Conservation (phyloP, 2,329 filamentous ascomycete species). For the Talaromyces amestolkiae region DNA sequence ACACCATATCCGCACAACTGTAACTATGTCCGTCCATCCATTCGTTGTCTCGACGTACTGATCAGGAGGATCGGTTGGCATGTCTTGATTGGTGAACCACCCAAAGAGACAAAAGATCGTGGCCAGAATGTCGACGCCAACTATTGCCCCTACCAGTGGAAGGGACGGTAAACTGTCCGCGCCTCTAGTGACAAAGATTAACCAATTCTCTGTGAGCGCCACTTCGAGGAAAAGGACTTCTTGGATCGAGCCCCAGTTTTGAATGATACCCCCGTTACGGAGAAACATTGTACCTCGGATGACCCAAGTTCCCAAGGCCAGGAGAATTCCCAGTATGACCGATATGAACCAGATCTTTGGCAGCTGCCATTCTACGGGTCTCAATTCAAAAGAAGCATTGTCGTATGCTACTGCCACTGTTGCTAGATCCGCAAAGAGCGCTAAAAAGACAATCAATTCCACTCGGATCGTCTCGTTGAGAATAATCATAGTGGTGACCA, state of each 20-base stretch:
- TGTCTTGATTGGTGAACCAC: slow-evolving; percentile 62
- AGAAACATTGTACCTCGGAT: slow-evolving; percentile 70
- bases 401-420: slow-evolving; percentile 81
- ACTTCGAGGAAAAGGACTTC: slow-evolving; percentile 85
- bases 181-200: slow-evolving; percentile 92
- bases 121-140: slow-evolving; percentile 68
- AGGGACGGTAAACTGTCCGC: slow-evolving; percentile 70
- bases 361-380: slow-evolving; percentile 77
- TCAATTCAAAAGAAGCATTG: slow-evolving; percentile 72
- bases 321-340: slow-evolving; percentile 59
- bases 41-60: slow-evolving; percentile 41
- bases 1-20: slow-evolving; percentile 51
- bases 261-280: slow-evolving; percentile 67
- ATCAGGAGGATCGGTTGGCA: slow-evolving; percentile 30
- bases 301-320: slow-evolving; percentile 71
- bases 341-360: slow-evolving; percentile 77
- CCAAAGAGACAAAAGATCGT: slow-evolving; percentile 75
- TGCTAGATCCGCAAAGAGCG: slow-evolving; percentile 75
- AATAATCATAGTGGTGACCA: slow-evolving; percentile 75
- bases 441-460: slow-evolving; percentile 75
- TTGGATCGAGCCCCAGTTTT: slow-evolving; percentile 72
- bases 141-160: slow-evolving; percentile 68
- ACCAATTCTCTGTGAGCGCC: slow-evolving; percentile 90
- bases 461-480: slow-evolving; percentile 73
- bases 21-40: slow-evolving; percentile 59